A percentile compares a stretch with the other conserved stretches of the same genome.
Conservation (phyloP, 2,329 filamentous ascomycete species). For the Drechslerella coelobrocha region DNA sequence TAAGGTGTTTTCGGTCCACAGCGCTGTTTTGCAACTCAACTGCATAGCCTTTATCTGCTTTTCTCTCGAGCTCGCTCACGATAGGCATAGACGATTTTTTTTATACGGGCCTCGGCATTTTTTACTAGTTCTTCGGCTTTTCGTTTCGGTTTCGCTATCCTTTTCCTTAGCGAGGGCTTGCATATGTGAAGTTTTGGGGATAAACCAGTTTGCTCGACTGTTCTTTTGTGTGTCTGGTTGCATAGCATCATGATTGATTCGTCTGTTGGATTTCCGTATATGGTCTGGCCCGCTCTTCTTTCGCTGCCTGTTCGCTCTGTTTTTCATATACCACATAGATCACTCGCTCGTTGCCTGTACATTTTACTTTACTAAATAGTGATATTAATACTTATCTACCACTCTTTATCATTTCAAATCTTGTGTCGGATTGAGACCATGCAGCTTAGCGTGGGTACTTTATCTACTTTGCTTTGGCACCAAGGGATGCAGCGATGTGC, state of each 20-base stretch:
- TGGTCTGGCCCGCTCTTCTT: conserved; percentile 12
- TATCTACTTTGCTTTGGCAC: no score
- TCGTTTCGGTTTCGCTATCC: conserved; percentile 34
- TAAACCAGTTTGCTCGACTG: background rate
- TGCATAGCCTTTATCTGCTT: conserved; percentile 1
- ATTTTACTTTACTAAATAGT: background rate
- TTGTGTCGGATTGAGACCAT: background rate
- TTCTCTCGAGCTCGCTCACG: conserved; percentile 11
- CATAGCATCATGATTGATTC: conserved; percentile 13
- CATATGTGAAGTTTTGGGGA: conserved; percentile 10
- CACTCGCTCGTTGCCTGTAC: background rate
- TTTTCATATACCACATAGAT: conserved; percentile 33
- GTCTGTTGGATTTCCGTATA: conserved; percentile 7
- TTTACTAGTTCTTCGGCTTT: background rate
- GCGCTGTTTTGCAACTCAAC: conserved; percentile 5
- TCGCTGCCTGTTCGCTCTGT: background rate
- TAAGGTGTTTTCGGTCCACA: conserved; percentile 33
- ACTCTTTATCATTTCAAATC: background rate
- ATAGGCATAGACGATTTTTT: conserved; percentile 28
- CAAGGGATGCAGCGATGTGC: no score
- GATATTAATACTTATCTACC: background rate
- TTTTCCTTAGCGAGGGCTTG: conserved; percentile 5
- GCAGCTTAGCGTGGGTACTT: background rate
- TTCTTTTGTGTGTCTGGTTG: background rate
- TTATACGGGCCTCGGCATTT: conserved; percentile 1